phyloP scores from a whole-genome alignment of 1,139 yeast genomes.

The Waltiozyma sp. region DNA sequence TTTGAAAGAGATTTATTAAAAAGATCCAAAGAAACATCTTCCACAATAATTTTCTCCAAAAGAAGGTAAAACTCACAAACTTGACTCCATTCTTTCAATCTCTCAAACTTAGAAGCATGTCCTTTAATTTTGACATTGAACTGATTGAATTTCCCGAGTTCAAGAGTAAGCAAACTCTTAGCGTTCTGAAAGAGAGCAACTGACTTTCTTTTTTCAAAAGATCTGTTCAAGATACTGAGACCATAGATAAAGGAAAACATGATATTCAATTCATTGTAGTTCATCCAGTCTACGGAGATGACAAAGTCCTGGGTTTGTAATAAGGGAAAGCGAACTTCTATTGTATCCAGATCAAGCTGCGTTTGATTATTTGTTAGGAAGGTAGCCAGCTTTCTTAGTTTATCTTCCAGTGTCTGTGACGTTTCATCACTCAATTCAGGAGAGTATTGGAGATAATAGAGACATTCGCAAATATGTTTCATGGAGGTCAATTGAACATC shows the following conservation, averaged over 20 bases:
- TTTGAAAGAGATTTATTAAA: background rate
- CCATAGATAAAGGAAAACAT: constrained; percentile 10
- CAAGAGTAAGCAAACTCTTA: constrained; percentile 2
- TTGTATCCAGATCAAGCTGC: background rate
- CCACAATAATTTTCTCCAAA: constrained; percentile 9
- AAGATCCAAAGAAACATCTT: constrained; percentile 2
- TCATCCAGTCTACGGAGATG: constrained; percentile 4
- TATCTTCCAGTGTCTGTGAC: constrained; percentile 1
- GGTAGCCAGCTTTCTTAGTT: constrained; percentile 5
- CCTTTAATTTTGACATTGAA: background rate
- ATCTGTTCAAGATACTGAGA: constrained; percentile 5
- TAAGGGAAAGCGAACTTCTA: constrained; percentile 1
- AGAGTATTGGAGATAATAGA: constrained; percentile 5
- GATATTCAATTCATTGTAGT: constrained; percentile 3
- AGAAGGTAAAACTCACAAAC: constrained; percentile 7
- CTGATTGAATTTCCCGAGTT: background rate
- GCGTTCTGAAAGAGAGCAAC: constrained; percentile 5
- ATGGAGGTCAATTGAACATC: background rate
- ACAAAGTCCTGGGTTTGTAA: constrained; percentile 1
- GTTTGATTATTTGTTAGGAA: constrained; percentile 1
- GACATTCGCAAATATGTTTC: background rate
- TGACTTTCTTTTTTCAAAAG: constrained; percentile 15
- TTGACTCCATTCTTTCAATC: constrained; percentile 2
- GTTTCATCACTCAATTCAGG: constrained; percentile 1
- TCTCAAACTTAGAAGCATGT: background rate